Evolutionary conservation across 805 yeast genomes (phyloP).

Genomic region (Candida koratica): DNA sequence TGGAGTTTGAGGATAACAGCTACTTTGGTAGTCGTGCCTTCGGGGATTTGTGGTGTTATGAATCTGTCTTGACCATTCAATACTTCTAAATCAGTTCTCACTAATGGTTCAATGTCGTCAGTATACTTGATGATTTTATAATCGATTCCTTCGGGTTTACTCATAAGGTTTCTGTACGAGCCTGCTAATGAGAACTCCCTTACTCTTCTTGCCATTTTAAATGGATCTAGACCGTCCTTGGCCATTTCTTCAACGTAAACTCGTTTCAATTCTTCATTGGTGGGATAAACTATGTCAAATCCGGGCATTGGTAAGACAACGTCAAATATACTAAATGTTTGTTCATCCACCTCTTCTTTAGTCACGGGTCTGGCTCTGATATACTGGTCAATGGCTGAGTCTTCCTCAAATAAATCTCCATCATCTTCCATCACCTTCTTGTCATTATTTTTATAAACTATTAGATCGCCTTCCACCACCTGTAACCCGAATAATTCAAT

Average conservation of each 20-base stretch:
- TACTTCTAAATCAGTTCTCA: conserved; percentile 70
- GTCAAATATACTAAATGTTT: conserved; percentile 67
- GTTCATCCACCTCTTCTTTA: conserved; percentile 59
- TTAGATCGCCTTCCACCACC: conserved; percentile 79
- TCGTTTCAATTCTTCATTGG: conserved; percentile 53
- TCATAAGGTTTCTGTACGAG: conserved; percentile 71
- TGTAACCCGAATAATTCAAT: conserved; percentile 63
- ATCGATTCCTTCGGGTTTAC: conserved; percentile 60
- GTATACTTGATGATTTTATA: conserved; percentile 60
- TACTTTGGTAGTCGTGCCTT: conserved; percentile 40
- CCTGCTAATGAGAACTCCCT: conserved; percentile 92
- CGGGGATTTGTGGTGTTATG: conserved; percentile 9
- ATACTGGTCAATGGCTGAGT: conserved; percentile 53
- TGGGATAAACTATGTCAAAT: conserved; percentile 83
- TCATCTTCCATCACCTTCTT: conserved; percentile 18
- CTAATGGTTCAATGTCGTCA: conserved; percentile 59
- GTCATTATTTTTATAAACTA: conserved; percentile 35
- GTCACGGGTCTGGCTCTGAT: conserved; percentile 73
- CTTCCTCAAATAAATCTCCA: conserved; percentile 56
- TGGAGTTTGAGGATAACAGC: conserved; percentile 77
- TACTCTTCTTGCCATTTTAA: conserved; percentile 76
- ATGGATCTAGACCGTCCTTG: conserved; percentile 78
- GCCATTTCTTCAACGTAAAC: conserved; percentile 72
- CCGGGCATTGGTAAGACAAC: conserved; percentile 97
- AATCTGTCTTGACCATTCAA: conserved; percentile 25